A percentile compares a stretch with the other conserved stretches of the same genome.
phyloP scores from a whole-genome alignment of 2,329 filamentous ascomycete genomes.

The Pseudocercospora vitis region DNA sequence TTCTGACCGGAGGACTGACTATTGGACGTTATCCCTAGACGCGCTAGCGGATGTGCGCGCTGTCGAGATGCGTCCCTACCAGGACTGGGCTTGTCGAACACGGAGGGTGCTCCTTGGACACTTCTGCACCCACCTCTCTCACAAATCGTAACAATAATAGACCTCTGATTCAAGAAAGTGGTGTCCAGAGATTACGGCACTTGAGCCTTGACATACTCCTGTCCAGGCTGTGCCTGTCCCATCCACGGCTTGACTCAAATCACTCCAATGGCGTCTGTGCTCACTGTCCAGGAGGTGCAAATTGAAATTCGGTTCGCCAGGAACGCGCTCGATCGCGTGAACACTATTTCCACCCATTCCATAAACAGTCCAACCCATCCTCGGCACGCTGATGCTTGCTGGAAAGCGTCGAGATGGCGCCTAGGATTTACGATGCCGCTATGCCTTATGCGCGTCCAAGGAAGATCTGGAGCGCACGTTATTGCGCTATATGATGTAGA shows the following conservation, averaged over 20 bases:
- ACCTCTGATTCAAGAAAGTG: too few relatives aligned
- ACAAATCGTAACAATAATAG: not conserved
- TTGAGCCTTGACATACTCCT: not conserved
- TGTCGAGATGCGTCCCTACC: not conserved
- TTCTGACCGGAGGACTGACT: too few relatives aligned
- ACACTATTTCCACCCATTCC: conserved; percentile 1
- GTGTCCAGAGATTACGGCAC: too few relatives aligned
- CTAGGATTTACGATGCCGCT: conserved; percentile 1
- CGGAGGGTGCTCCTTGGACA: not conserved
- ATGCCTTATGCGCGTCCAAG: conserved; percentile 2
- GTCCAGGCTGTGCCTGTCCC: not conserved
- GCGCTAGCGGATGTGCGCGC: not conserved
- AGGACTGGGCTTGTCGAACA: not conserved
- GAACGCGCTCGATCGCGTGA: not conserved
- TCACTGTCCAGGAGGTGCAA: not conserved
- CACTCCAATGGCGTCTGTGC: not conserved
- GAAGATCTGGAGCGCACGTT: not conserved
- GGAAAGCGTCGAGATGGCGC: conserved; percentile 4
- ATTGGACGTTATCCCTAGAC: not conserved
- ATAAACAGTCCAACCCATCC: not conserved
- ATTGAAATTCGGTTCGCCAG: not conserved
- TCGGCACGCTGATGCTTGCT: not conserved
- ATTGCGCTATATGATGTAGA: not conserved
- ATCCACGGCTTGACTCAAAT: not conserved
- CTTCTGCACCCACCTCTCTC: not conserved